Percentiles rank a stretch among this genome's conserved stretches.
These are phyloP conservation scores for Globisporangium ultimum DNA, from an alignment of 352 stramenopile genomes.

Conservation along the genomic window DNA sequence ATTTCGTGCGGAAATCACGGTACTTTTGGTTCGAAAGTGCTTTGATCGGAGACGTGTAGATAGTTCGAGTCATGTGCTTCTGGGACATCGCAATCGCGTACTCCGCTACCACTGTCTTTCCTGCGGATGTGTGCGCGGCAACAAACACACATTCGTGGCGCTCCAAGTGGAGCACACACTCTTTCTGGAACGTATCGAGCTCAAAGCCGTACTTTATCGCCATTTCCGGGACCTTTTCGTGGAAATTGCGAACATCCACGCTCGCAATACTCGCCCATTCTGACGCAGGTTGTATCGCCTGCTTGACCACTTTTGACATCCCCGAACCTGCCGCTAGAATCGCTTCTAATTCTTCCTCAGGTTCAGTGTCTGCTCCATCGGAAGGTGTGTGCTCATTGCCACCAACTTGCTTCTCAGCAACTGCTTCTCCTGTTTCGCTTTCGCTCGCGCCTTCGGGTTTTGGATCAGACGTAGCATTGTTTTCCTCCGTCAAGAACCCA, in stretches of 20 bases:
- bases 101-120: conserved; percentile 98
- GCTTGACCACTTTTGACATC: conserved; percentile 4
- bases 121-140: conserved; percentile 95
- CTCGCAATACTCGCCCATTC: conserved; percentile 74
- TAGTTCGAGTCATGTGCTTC: conserved; percentile 88
- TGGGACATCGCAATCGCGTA: conserved; percentile 96
- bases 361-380: conserved; percentile 20
- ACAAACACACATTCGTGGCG: conserved; percentile 95
- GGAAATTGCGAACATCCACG: conserved; percentile 80
- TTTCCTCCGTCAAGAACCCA: conserved; percentile 47
- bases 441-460: conserved; percentile 3
- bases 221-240: conserved; percentile 79
- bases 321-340: conserved; percentile 27
- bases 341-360: conserved; percentile 49
- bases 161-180: conserved; percentile 94
- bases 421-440: neutral
- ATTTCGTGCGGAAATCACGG: conserved; percentile 94
- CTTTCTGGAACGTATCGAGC: conserved; percentile 97
- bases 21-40: conserved; percentile 99
- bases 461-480: conserved; percentile 20
- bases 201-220: conserved; percentile 81
- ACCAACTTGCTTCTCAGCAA: neutral
- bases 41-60: conserved; percentile 99
- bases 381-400: neutral
- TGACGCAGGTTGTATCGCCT: conserved; percentile 20